phyloP scores from a whole-genome alignment of 2,329 filamentous ascomycete species.

The Chlorencoelia australis region DNA sequence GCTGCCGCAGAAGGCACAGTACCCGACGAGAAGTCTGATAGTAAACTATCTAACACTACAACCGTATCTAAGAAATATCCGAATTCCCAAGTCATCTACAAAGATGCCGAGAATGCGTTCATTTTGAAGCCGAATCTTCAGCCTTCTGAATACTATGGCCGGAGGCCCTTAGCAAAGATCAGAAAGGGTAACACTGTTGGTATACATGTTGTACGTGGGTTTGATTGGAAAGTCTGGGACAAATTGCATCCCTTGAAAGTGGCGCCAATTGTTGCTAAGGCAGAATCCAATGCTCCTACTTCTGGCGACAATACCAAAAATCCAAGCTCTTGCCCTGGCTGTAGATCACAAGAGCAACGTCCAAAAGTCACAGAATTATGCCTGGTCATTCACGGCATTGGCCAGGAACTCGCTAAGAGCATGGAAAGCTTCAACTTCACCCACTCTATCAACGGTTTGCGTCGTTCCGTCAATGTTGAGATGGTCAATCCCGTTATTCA shows the following conservation, averaged over 20 bases:
- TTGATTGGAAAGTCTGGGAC: conserved; percentile 69
- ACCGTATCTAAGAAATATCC: conserved; percentile 47
- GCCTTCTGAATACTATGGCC: conserved; percentile 75
- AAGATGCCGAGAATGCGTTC: conserved; percentile 65
- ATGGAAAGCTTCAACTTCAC: conserved; percentile 98
- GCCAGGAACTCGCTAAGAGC: conserved; percentile 88
- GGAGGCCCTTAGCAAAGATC: conserved; percentile 74
- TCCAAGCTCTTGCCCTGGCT: conserved; percentile 39
- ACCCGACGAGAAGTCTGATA: conserved; percentile 14
- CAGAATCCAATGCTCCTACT: conserved; percentile 16
- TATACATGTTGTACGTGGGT: conserved; percentile 80
- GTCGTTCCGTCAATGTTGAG: conserved; percentile 78
- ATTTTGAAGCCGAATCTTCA: conserved; percentile 77
- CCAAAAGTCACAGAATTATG: conserved; percentile 77
- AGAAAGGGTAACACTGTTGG: conserved; percentile 70
- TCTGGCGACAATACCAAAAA: conserved; percentile 10
- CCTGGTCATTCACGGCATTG: conserved; percentile 89
- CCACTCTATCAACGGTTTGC: conserved; percentile 85
- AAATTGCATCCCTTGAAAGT: conserved; percentile 44
- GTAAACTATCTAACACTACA: conserved; percentile 11
- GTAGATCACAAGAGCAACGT: conserved; percentile 51
- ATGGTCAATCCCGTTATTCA: conserved; percentile 66
- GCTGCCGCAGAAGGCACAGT: conserved; percentile 44
- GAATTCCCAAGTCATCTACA: conserved; percentile 78
- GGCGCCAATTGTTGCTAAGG: conserved; percentile 25